Base-by-base conservation (phyloP, 495 filamentous ascomycete genomes). In the Penicillium psychrofluorescens region DNA sequence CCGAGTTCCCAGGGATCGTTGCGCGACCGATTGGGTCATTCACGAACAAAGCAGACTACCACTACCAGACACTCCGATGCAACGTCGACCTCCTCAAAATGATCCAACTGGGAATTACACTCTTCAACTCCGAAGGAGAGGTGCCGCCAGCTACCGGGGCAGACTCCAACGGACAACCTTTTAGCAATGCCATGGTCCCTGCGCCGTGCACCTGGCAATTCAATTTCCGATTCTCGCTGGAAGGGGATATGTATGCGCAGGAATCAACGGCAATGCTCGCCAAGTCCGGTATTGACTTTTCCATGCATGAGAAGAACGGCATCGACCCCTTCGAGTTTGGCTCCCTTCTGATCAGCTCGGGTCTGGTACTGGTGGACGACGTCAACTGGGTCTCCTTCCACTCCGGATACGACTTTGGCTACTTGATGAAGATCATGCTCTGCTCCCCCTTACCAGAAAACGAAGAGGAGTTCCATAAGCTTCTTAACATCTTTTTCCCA, bases 331-430 rank as follows among this genome's bases (percentile, higher is more conserved):
- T 78, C 27, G 81, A 88, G 43, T 97, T 98, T 57, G 92, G 88
- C 6, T 77, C 91, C 11, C 74, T 95, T 12, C 73, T 98, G 40
- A 90, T 95, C 40, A 88, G 82, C 44, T 97, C 92, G 11, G 92
- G 92, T 8, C 71, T 98, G 29, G 87, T 92, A n/a, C 81, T 92
- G 53, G 72, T 84, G 39, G 85, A 91, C 31, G 81, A 95, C 40
- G 85, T 96, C 11, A 80, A 84, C 56, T 98, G 92, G 92, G 84
- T 98, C 29, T 94, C 88, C 13, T 97, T 97, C 67, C 92, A 98
- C 63, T 90, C 87, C n/a, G 92, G 92, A 38, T 98, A 98, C 68
- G 92, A 98, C 68, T 95, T 98, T 67, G 92, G 88, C 32, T 96
- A 97, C 57, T 68, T 97, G 38, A 87, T 95, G 58, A 97, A 98